phyloP scores from a whole-genome alignment of 306 rosid species.

The Myrica gale region DNA sequence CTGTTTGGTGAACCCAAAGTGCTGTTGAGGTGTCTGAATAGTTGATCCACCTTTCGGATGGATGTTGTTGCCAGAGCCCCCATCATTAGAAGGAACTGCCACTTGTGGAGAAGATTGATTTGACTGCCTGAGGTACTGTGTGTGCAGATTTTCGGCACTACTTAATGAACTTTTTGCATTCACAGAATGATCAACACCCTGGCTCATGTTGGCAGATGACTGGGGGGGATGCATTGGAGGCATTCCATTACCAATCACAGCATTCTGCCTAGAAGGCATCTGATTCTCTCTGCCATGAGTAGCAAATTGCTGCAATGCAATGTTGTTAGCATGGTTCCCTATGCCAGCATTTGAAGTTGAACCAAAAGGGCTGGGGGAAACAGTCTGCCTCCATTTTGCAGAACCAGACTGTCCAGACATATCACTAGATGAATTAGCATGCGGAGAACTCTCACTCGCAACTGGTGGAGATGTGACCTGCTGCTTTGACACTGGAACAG shows the following conservation, averaged over 20 bases:
- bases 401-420: slow-evolving; percentile 63
- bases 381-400: slow-evolving; percentile 64
- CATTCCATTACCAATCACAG: slow-evolving; percentile 62
- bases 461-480: slow-evolving; percentile 64
- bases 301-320: slow-evolving; percentile 57
- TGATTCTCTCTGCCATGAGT: slow-evolving; percentile 78
- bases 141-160: slow-evolving; percentile 55
- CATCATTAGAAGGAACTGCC: slow-evolving; percentile 54
- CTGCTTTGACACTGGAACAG: slow-evolving; percentile 69
- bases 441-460: slow-evolving; percentile 70
- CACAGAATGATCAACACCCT: slow-evolving; percentile 53
- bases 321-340: slow-evolving; percentile 48
- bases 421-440: slow-evolving; percentile 72
- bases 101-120: slow-evolving; percentile 67
- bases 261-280: slow-evolving; percentile 54
- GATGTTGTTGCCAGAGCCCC: slow-evolving; percentile 44
- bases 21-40: slow-evolving; percentile 54
- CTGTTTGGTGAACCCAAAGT: slow-evolving; percentile 70
- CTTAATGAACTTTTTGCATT: slow-evolving; percentile 44
- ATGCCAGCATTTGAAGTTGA: slow-evolving; percentile 47
- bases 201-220: slow-evolving; percentile 52
- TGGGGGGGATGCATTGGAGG: slow-evolving; percentile 58
- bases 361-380: slow-evolving; percentile 58
- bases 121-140: slow-evolving; percentile 54
- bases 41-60: slow-evolving; percentile 54